Conservation (phyloP, 1,139 yeast genomes). For the Schwanniomyces etchellsii region DNA sequence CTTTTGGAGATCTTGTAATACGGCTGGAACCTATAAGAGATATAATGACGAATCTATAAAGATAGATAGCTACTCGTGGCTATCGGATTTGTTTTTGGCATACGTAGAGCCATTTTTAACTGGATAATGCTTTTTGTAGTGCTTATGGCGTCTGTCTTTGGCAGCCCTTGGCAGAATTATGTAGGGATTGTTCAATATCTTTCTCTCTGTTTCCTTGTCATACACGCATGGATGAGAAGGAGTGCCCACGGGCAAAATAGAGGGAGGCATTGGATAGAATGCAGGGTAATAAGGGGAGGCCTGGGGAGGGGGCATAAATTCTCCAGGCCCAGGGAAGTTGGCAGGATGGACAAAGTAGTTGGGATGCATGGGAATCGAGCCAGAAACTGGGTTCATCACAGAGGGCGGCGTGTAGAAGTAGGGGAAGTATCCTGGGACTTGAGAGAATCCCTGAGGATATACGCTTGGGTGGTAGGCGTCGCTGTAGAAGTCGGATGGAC, state of each 20-base stretch:
- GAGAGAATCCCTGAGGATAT: too few relatives aligned
- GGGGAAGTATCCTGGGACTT: too few relatives aligned
- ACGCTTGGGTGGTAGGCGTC: too few relatives aligned
- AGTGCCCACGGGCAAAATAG: too few relatives aligned
- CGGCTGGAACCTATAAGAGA: too few relatives aligned
- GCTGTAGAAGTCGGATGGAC: too few relatives aligned
- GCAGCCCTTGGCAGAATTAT: constrained; percentile 20
- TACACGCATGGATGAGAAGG: constrained; percentile 6
- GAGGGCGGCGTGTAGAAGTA: too few relatives aligned
- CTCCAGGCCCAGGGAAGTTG: background rate
- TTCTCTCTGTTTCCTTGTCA: constrained; percentile 25
- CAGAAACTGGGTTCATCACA: background rate
- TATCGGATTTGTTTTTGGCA: too few relatives aligned
- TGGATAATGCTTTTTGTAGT: background rate
- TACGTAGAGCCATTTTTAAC: too few relatives aligned
- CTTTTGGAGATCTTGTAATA: too few relatives aligned
- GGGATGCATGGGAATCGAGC: background rate
- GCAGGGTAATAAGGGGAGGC: background rate
- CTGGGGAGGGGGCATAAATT: background rate
- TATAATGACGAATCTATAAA: too few relatives aligned
- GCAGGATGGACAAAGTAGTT: background rate
- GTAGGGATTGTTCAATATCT: constrained; percentile 26
- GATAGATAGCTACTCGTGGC: too few relatives aligned
- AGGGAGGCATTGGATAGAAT: background rate
- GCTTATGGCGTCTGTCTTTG: constrained; percentile 1